Conservation (phyloP, 2,329 filamentous ascomycete species). For the Arachnomyces sp. region DNA sequence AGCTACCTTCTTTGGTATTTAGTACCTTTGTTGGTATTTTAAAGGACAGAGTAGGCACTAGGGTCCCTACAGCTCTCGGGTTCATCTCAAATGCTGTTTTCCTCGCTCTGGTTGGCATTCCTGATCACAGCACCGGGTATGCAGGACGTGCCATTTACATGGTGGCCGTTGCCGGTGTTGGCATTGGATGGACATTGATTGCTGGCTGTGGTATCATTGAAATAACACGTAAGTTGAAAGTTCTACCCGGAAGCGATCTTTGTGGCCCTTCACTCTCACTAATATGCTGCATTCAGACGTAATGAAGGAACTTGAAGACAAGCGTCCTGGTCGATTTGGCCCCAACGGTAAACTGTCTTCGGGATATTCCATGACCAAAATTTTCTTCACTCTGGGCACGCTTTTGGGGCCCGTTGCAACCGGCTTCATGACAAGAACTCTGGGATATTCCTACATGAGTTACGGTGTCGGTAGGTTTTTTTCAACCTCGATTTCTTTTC, state of each 20-base stretch:
- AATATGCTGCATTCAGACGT: conserved; percentile 3
- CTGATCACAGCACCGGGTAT: background rate
- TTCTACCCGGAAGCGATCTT: background rate
- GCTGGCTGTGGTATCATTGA: conserved; percentile 5
- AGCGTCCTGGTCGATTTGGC: conserved; percentile 10
- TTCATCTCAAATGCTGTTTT: conserved; percentile 5
- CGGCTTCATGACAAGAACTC: conserved; percentile 6
- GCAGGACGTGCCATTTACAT: conserved; percentile 1
- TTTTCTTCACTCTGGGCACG: conserved; percentile 10
- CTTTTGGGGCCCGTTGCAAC: conserved; percentile 12
- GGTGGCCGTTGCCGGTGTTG: conserved; percentile 1
- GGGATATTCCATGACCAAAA: conserved; percentile 11
- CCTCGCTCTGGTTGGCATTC: conserved; percentile 8
- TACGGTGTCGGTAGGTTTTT: conserved; percentile 7
- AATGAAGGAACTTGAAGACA: conserved; percentile 9
- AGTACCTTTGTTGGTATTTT: conserved; percentile 13
- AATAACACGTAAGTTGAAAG: conserved; percentile 4
- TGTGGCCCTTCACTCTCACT: background rate
- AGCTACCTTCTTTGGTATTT: conserved; percentile 12
- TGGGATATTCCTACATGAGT: conserved; percentile 14
- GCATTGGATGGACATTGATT: conserved; percentile 1
- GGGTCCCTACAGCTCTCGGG: conserved; percentile 6
- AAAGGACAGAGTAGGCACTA: conserved; percentile 13
- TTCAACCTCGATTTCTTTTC: no score
- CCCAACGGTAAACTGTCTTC: conserved; percentile 11